Percentiles rank a stretch among this genome's conserved stretches.
Evolutionary conservation across 2,329 filamentous ascomycete genomes (phyloP).

Genomic region (Aspergillus caelatus): DNA sequence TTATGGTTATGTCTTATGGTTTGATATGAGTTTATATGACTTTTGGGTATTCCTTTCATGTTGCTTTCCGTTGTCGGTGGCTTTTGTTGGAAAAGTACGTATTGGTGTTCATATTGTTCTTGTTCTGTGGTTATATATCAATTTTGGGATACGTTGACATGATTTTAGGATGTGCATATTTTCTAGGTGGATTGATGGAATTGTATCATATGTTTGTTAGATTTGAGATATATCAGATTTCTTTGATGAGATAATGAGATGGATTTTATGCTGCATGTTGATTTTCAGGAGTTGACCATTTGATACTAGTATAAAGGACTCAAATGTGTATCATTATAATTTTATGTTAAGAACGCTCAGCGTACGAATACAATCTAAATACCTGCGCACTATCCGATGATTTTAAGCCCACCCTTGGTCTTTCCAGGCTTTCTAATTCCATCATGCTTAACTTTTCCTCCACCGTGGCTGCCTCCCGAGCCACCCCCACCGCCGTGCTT

Average conservation of each 20-base stretch:
- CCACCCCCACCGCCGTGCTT: constrained; percentile 41
- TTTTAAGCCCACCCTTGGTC: constrained; percentile 49
- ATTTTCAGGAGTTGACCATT: not conserved
- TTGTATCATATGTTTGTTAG: constrained; percentile 6
- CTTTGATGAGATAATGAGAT: constrained; percentile 1
- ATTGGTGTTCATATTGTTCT: not conserved
- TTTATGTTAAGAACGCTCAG: not conserved
- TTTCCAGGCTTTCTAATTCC: constrained; percentile 50
- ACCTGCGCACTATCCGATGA: constrained; percentile 41
- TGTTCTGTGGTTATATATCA: not conserved
- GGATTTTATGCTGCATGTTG: not conserved
- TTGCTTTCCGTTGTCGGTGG: not conserved
- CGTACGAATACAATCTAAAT: not conserved
- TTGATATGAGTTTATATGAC: not conserved
- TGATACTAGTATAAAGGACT: not conserved
- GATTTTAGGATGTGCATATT: not conserved
- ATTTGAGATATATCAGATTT: not conserved
- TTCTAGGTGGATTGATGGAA: not conserved
- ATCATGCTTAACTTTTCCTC: constrained; percentile 46
- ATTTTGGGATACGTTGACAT: constrained; percentile 1
- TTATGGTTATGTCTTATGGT: not conserved
- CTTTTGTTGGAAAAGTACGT: constrained; percentile 5
- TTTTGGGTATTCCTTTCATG: not conserved
- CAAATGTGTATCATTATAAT: not conserved
- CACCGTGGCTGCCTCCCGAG: constrained; percentile 36